Percentiles rank a stretch among this genome's conserved stretches.
These are phyloP conservation scores for Chaetomiaceae sp. DNA, from an alignment of 2,329 filamentous ascomycete genomes.

Conservation along the genomic window DNA sequence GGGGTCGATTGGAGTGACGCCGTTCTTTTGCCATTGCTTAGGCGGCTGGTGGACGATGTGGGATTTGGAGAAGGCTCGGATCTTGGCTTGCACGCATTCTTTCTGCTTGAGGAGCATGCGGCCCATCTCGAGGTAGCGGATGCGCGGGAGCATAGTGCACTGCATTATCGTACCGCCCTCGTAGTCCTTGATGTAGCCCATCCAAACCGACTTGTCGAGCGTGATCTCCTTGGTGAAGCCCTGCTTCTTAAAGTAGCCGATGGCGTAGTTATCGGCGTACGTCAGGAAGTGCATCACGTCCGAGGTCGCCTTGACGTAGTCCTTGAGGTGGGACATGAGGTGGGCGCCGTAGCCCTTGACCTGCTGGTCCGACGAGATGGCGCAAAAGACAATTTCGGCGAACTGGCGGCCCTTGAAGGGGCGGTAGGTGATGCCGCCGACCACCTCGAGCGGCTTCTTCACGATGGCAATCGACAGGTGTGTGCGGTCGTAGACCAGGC, in stretches of 20 bases:
- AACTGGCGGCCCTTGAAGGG: slow-evolving; percentile 90
- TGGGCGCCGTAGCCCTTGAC: slow-evolving; percentile 98
- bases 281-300: slow-evolving; percentile 98
- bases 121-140: slow-evolving; percentile 88
- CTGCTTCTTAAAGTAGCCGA: slow-evolving; percentile 98
- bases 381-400: slow-evolving; percentile 98
- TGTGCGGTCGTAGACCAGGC: slow-evolving; percentile 93
- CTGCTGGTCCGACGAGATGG: slow-evolving; percentile 95
- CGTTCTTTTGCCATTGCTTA: slow-evolving; percentile 67
- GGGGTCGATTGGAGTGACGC: slow-evolving; percentile 72
- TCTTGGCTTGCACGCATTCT: slow-evolving; percentile 91
- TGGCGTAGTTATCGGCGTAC: slow-evolving; percentile 98
- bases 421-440: slow-evolving; percentile 93
- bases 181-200: slow-evolving; percentile 99
- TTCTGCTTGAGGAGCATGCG: slow-evolving; percentile 97
- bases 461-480: slow-evolving; percentile 96
- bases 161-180: slow-evolving; percentile 99
- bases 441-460: slow-evolving; percentile 92
- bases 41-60: slow-evolving; percentile 85
- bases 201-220: slow-evolving; percentile 84
- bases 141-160: slow-evolving; percentile 91
- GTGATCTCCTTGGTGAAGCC: slow-evolving; percentile 99
- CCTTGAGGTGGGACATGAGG: slow-evolving; percentile 95
- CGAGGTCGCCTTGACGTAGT: slow-evolving; percentile 96
- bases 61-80: slow-evolving; percentile 81